phyloP scores from a whole-genome alignment of 805 yeast species.

The Cyberlindnera mrakii region DNA sequence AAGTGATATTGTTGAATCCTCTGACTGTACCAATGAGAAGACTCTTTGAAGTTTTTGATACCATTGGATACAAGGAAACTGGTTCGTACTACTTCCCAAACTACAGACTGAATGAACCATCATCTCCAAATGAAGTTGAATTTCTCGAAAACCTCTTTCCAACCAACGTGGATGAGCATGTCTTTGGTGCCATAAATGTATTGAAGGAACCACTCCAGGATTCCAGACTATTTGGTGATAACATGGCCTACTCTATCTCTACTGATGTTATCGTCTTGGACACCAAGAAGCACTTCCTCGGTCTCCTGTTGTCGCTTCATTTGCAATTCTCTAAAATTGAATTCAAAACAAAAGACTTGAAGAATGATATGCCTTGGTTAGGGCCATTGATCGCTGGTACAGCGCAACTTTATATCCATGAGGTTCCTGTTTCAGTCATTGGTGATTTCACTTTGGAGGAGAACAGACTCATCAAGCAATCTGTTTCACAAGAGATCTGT shows the following conservation, averaged over 20 bases:
- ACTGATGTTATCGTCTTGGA: slow-evolving; percentile 10
- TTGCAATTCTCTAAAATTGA: slow-evolving; percentile 14
- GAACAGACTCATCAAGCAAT: slow-evolving; percentile 9
- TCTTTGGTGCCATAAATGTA: slow-evolving; percentile 9
- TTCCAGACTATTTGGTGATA: background rate
- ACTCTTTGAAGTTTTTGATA: slow-evolving; percentile 29
- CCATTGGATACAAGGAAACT: slow-evolving; percentile 26
- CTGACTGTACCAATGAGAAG: slow-evolving; percentile 40
- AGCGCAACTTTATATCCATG: slow-evolving; percentile 4
- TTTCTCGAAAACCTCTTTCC: slow-evolving; percentile 11
- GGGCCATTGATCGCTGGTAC: slow-evolving; percentile 23
- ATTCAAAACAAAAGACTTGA: slow-evolving; percentile 24
- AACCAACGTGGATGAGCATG: slow-evolving; percentile 9
- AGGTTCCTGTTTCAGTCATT: slow-evolving; percentile 7
- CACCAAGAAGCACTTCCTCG: slow-evolving; percentile 18
- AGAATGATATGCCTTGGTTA: slow-evolving; percentile 26
- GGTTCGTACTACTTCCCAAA: slow-evolving; percentile 42
- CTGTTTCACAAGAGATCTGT: slow-evolving; percentile 15
- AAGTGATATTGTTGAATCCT: slow-evolving; percentile 48
- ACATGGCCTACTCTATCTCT: slow-evolving; percentile 1
- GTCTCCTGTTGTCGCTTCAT: slow-evolving; percentile 17
- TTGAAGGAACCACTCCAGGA: background rate
- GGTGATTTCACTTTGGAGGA: slow-evolving; percentile 12
- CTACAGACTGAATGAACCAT: slow-evolving; percentile 4
- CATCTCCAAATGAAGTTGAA: slow-evolving; percentile 1